Evolutionary conservation across 2,329 filamentous ascomycete genomes (phyloP).

Genomic region (Colletotrichum magnum): DNA sequence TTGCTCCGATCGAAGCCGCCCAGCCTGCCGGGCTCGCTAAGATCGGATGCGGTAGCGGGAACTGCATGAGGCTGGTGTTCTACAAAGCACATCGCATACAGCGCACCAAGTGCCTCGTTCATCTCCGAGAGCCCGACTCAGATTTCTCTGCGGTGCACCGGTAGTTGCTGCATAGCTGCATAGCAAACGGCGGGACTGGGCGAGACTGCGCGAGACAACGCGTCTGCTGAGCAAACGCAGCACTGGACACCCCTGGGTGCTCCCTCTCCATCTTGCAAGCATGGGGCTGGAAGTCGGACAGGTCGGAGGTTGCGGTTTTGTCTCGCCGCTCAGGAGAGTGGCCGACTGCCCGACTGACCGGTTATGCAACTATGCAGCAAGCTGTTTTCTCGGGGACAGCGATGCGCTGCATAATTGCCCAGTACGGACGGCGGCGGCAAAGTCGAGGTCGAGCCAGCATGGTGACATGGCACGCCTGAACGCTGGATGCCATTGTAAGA

Average conservation of each 20-base stretch:
- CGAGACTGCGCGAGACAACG: constrained; percentile 19
- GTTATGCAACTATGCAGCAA: constrained; percentile 35
- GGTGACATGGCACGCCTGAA: constrained; percentile 33
- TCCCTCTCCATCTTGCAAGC: background rate
- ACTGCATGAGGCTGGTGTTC: constrained; percentile 36
- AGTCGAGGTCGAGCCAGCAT: constrained; percentile 24
- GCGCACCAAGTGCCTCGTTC: constrained; percentile 22
- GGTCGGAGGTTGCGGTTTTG: constrained; percentile 21
- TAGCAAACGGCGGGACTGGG: constrained; percentile 8
- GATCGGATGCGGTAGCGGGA: constrained; percentile 28
- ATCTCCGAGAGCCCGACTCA: background rate
- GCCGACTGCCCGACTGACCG: constrained; percentile 27
- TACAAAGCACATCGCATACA: constrained; percentile 22
- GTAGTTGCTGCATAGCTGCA: constrained; percentile 22
- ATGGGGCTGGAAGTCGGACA: constrained; percentile 23
- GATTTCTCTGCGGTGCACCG: constrained; percentile 10
- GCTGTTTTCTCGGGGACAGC: constrained; percentile 17
- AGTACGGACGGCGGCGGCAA: constrained; percentile 17
- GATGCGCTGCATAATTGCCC: constrained; percentile 29
- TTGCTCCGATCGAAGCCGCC: constrained; percentile 25
- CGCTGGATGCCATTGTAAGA: constrained; percentile 18
- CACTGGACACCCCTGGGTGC: constrained; percentile 26
- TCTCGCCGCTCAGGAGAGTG: constrained; percentile 20
- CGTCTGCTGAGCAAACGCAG: constrained; percentile 6
- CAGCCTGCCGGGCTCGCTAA: constrained; percentile 26